phyloP scores from a whole-genome alignment of 768 basidiomycete species.

The Termitomyces sp. region DNA sequence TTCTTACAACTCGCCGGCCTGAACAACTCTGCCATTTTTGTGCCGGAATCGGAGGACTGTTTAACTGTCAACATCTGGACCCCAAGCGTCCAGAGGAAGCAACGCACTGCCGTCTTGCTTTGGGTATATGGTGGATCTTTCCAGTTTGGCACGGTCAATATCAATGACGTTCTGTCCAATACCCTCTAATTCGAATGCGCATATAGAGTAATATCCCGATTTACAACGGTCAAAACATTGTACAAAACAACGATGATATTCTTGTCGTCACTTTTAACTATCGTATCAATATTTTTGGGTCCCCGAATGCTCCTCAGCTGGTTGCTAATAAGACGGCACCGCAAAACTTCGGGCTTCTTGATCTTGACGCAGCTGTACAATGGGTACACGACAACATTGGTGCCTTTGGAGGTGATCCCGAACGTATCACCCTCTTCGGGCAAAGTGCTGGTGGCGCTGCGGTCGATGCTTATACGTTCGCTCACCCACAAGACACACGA shows the following conservation, averaged over 20 bases:
- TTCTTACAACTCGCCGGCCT: conserved; percentile 20
- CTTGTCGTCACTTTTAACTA: conserved; percentile 20
- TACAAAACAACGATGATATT: conserved; percentile 30
- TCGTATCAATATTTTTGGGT: conserved; percentile 32
- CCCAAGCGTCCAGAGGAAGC: conserved; percentile 25
- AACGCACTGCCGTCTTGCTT: conserved; percentile 29
- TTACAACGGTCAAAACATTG: conserved; percentile 28
- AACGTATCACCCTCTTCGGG: conserved; percentile 31
- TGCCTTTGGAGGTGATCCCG: conserved; percentile 36
- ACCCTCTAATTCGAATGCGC: background rate
- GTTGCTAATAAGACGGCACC: conserved; percentile 11
- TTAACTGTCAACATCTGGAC: conserved; percentile 35
- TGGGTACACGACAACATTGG: conserved; percentile 45
- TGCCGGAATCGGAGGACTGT: conserved; percentile 31
- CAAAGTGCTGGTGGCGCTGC: conserved; percentile 31
- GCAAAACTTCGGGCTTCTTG: conserved; percentile 36
- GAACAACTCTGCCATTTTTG: conserved; percentile 14
- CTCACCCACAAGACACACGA: conserved; percentile 21
- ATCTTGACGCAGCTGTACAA: conserved; percentile 33
- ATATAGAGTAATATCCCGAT: conserved; percentile 23
- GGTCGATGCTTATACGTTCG: conserved; percentile 24
- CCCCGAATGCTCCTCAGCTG: conserved; percentile 34
- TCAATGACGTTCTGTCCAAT: background rate
- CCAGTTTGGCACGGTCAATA: conserved; percentile 30
- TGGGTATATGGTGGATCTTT: conserved; percentile 37